Conservation (phyloP, 345 rosid species). For the Lumnitzera racemosa region DNA sequence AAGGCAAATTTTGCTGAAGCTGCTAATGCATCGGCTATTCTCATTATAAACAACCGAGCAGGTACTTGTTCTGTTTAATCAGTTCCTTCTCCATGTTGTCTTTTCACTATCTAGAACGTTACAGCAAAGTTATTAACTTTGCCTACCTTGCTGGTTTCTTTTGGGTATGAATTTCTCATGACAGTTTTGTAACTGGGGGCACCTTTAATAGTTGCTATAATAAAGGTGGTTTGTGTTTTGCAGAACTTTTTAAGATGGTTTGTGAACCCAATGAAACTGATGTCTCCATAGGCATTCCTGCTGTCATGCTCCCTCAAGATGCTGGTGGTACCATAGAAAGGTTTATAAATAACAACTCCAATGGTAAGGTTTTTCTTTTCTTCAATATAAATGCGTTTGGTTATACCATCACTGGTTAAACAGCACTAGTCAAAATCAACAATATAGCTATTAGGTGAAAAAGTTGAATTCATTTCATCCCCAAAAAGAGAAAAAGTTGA, state of each 20-base stretch:
- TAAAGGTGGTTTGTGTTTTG: conserved; percentile 15
- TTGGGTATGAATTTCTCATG: too few species aligned
- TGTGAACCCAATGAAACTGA: conserved; percentile 69
- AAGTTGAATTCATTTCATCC: too few species aligned
- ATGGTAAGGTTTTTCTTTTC: conserved; percentile 30
- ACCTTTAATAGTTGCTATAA: neutral
- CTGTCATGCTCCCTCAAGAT: conserved; percentile 94
- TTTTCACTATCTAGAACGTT: too few species aligned
- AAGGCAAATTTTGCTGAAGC: conserved; percentile 64
- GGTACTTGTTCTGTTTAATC: conserved; percentile 27
- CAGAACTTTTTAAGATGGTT: conserved; percentile 97
- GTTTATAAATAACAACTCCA: conserved; percentile 19
- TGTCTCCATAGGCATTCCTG: conserved; percentile 59
- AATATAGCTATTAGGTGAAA: too few species aligned
- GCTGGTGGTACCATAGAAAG: conserved; percentile 60
- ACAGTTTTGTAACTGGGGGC: too few species aligned
- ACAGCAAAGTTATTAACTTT: neutral
- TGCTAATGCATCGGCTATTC: conserved; percentile 74
- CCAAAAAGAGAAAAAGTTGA: too few species aligned
- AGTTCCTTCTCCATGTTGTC: too few species aligned
- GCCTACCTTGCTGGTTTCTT: neutral
- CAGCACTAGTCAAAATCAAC: too few species aligned
- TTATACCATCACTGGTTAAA: neutral
- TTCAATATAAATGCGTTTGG: neutral
- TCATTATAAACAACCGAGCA: conserved; percentile 60